Percentiles rank a stretch among this genome's conserved stretches.
These are phyloP conservation scores for Podaxis sp. DNA, from an alignment of 768 basidiomycete genomes.

Conservation along the genomic window DNA sequence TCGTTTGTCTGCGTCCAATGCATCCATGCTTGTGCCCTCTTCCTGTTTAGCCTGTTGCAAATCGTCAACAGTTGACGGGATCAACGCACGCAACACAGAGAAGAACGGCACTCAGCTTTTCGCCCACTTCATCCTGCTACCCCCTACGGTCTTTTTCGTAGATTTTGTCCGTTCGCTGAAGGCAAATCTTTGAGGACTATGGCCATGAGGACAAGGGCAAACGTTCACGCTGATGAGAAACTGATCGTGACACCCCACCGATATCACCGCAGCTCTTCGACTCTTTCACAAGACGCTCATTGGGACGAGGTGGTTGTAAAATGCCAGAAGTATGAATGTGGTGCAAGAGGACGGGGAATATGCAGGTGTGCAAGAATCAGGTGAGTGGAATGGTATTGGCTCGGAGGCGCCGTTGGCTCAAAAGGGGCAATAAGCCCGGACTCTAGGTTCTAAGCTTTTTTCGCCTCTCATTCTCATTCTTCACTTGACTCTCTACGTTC, in stretches of 20 bases:
- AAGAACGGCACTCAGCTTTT: neutral
- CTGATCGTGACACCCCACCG: neutral
- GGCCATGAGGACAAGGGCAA: neutral
- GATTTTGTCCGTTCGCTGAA: neutral
- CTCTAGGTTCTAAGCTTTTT: neutral
- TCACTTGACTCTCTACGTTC: neutral
- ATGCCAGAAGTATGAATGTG: neutral
- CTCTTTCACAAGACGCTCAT: neutral
- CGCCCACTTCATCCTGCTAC: neutral
- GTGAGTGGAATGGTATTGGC: neutral
- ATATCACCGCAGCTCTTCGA: neutral
- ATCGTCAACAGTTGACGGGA: neutral
- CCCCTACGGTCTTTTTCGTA: neutral
- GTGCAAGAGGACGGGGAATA: neutral
- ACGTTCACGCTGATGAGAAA: neutral
- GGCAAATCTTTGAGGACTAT: neutral
- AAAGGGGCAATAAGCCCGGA: neutral
- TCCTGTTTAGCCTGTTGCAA: neutral
- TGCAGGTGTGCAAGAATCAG: neutral
- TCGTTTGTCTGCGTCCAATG: neutral
- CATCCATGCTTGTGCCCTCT: neutral
- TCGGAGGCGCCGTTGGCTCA: neutral
- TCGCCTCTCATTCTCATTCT: neutral
- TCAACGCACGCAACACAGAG: neutral
- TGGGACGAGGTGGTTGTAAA: neutral